Base-by-base conservation (phyloP, 2,329 filamentous ascomycete genomes). In the Alternaria arborescens region DNA sequence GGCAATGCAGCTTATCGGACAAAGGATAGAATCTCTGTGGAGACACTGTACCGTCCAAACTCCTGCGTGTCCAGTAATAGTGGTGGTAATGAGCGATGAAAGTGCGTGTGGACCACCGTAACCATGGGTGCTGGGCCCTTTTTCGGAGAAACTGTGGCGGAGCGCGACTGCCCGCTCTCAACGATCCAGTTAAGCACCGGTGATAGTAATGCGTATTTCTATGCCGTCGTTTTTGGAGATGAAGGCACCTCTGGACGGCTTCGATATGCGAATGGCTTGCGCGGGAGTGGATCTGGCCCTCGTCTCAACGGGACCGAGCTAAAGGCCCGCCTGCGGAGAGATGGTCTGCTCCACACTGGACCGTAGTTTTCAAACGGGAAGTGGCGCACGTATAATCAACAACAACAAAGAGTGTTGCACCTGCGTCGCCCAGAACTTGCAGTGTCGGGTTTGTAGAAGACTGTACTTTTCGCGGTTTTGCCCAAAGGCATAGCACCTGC, bases 341-440 rank as follows among this genome's bases (percentile, higher is more conserved):
- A 46, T 22, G 46, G 44, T 55, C 40, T 41, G 47, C 60, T 60
- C 52, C 62, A 60, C 60, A 51, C 53, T 52, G 50, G 60, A 62
- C 55, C 55, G 54, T 61, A 55, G 62, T 40, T 54, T 32, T 28
- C 34, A 42, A 14, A 55, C 59, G 59, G 57, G 59, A 56, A 59
- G 57, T 60, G 62, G 65, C 60, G 60, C 62, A 60, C 61, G 41
- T 44, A 28, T 28, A 24, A 44, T 18, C 34, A 30, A 41, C 41
- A 36, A 18, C 14, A 7, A 46, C 26, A 26, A 40, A 42, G 32
- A 14, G 44, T 46, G 18, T 41, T 22, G 40, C 44, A 48, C 32
- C 48, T 53, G 32, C 32, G 22, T 18, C 50, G 20, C 47, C 48
- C 26, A 36, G 52, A 22, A 51, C 38, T 22, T 34, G 50, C 32